These are phyloP conservation scores for Podospora bellae-mahoneyi DNA, from an alignment of 495 filamentous ascomycete genomes.

Conservation along the genomic window DNA sequence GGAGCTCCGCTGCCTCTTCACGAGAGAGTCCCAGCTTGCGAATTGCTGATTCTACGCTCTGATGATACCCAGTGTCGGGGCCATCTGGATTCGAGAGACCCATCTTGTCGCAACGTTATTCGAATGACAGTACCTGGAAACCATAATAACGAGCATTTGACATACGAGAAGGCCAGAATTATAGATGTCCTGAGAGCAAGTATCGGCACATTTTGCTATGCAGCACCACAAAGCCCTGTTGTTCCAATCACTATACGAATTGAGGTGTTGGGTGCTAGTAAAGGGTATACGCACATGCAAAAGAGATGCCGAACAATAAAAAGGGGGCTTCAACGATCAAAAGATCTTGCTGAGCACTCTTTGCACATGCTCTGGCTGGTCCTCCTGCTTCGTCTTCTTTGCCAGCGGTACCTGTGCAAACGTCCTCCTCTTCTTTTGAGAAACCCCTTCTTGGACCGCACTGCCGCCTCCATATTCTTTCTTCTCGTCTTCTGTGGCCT, in stretches of 20 bases:
- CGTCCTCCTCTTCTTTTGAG: constrained; percentile 46
- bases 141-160: background rate
- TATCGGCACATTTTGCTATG: background rate
- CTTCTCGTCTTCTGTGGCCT: constrained; percentile 25
- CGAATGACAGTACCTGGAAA: background rate
- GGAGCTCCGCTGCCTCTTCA: constrained; percentile 19
- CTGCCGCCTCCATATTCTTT: constrained; percentile 21
- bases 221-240: background rate
- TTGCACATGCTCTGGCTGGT: constrained; percentile 66
- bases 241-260: background rate
- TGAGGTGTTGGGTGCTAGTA: background rate
- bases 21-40: constrained; percentile 14
- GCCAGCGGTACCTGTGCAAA: constrained; percentile 69
- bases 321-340: constrained; percentile 30
- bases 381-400: constrained; percentile 45
- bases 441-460: background rate
- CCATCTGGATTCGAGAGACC: background rate
- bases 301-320: constrained; percentile 5
- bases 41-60: constrained; percentile 5
- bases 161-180: background rate
- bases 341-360: constrained; percentile 83
- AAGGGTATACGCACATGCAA: constrained; percentile 10
- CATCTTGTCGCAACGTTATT: background rate
- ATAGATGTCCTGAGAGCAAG: background rate
- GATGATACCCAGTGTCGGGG: background rate